phyloP scores from a whole-genome alignment of 2,329 filamentous ascomycete species.

The Bipolaris gigantea region DNA sequence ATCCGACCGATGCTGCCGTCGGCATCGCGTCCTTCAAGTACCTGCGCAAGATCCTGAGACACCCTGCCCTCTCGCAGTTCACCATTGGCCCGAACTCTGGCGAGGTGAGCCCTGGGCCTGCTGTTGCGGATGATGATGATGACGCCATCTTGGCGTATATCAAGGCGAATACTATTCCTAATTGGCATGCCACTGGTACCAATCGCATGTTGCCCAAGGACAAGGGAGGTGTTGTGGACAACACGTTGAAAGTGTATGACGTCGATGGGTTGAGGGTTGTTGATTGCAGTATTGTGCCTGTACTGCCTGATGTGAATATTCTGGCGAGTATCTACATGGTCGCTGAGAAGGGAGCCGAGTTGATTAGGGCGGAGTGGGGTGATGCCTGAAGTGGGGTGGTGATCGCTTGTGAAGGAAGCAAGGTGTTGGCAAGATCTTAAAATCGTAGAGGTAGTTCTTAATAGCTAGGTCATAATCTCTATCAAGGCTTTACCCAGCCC shows the following conservation, averaged over 20 bases:
- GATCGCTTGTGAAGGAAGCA: too few relatives aligned
- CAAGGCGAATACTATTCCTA: conserved; percentile 24
- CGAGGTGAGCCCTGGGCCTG: conserved; percentile 36
- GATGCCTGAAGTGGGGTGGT: not conserved
- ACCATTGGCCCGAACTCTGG: conserved; percentile 26
- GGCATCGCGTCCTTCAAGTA: conserved; percentile 41
- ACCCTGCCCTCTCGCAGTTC: conserved; percentile 19
- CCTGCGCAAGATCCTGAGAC: conserved; percentile 31
- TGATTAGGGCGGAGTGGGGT: conserved; percentile 28
- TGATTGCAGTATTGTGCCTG: conserved; percentile 38
- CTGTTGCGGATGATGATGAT: conserved; percentile 29
- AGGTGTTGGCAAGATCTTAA: too few relatives aligned
- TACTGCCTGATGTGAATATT: conserved; percentile 28
- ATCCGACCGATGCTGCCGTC: conserved; percentile 38
- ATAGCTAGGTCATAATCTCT: too few relatives aligned
- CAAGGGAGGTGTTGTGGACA: conserved; percentile 39
- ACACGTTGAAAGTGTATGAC: conserved; percentile 36
- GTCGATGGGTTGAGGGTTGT: conserved; percentile 37
- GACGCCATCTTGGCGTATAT: conserved; percentile 34
- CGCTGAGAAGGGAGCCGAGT: conserved; percentile 32
- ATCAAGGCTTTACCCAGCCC: too few relatives aligned
- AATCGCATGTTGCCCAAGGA: conserved; percentile 36
- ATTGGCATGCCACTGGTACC: conserved; percentile 42
- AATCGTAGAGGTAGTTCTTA: too few relatives aligned
- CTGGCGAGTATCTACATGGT: conserved; percentile 29